These are phyloP conservation scores for Trichosporon faecale DNA, from an alignment of 1,284 basidiomycete genomes.

Conservation along the genomic window DNA sequence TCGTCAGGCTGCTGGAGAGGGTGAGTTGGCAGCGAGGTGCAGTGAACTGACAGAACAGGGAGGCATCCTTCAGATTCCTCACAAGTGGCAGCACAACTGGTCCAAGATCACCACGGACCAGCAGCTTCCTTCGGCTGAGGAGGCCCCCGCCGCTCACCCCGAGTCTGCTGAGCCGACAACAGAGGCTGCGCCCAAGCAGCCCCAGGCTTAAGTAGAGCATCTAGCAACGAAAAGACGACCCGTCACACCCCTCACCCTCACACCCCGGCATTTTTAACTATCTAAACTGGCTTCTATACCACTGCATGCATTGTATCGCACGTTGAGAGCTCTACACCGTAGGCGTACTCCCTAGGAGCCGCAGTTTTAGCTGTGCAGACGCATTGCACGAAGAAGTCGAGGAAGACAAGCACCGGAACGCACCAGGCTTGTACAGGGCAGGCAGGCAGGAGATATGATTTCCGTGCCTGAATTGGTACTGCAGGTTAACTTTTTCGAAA, in stretches of 20 bases:
- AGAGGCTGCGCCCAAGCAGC: conserved; percentile 1
- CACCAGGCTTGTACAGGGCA: not conserved
- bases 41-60: conserved; percentile 31
- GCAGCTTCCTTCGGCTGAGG: not conserved
- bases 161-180: not conserved
- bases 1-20: conserved; percentile 72
- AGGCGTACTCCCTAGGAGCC: too few relatives aligned
- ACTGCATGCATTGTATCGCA: conserved; percentile 22
- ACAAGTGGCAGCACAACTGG: conserved; percentile 48
- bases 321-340: not conserved
- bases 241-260: not conserved
- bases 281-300: conserved; percentile 6
- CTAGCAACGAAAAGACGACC: not conserved
- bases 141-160: not conserved
- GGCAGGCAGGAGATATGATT: not conserved
- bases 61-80: conserved; percentile 41
- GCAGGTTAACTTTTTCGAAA: conserved; percentile 27
- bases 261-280: conserved; percentile 2
- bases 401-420: not conserved
- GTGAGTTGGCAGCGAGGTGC: conserved; percentile 56
- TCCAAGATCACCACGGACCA: conserved; percentile 23
- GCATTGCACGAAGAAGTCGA: not conserved
- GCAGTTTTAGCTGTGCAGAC: not conserved
- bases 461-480: conserved; percentile 27
- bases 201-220: not conserved